These are phyloP conservation scores for Mariannaea sp. DNA, from an alignment of 2,329 filamentous ascomycete genomes.

Conservation along the genomic window DNA sequence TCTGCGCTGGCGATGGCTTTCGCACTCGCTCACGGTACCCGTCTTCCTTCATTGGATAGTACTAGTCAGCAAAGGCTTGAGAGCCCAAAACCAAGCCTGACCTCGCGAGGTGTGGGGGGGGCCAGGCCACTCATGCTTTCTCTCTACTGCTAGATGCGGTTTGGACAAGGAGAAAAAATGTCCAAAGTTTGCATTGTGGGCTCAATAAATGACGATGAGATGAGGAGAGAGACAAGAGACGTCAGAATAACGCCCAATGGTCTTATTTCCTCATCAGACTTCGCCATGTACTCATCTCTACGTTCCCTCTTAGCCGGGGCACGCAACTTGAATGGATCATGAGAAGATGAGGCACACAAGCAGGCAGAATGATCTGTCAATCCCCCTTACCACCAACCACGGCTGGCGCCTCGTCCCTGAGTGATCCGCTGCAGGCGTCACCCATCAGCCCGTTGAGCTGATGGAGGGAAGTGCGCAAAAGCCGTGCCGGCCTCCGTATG, in stretches of 20 bases:
- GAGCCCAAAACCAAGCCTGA: constrained; percentile 13
- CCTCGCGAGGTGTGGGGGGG: constrained; percentile 13
- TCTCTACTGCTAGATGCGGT: constrained; percentile 8
- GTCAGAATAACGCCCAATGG: constrained; percentile 1
- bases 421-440: constrained; percentile 15
- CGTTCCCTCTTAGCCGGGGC: background rate
- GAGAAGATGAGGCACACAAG: constrained; percentile 4
- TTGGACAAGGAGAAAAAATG: constrained; percentile 18
- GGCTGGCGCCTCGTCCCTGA: constrained; percentile 16
- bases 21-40: background rate
- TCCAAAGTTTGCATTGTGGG: constrained; percentile 14
- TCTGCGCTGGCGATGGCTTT: background rate
- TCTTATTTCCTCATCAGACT: constrained; percentile 2
- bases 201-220: constrained; percentile 15
- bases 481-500: constrained; percentile 23
- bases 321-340: constrained; percentile 1
- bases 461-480: constrained; percentile 10
- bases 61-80: constrained; percentile 3
- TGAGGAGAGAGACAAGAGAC: constrained; percentile 10
- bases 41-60: background rate
- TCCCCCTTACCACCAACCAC: constrained; percentile 10
- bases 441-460: constrained; percentile 5
- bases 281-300: background rate
- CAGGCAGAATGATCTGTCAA: constrained; percentile 16
- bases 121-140: constrained; percentile 15